phyloP scores from a whole-genome alignment of 371 early-diverging fungal species.

The Mucor mucedo region DNA sequence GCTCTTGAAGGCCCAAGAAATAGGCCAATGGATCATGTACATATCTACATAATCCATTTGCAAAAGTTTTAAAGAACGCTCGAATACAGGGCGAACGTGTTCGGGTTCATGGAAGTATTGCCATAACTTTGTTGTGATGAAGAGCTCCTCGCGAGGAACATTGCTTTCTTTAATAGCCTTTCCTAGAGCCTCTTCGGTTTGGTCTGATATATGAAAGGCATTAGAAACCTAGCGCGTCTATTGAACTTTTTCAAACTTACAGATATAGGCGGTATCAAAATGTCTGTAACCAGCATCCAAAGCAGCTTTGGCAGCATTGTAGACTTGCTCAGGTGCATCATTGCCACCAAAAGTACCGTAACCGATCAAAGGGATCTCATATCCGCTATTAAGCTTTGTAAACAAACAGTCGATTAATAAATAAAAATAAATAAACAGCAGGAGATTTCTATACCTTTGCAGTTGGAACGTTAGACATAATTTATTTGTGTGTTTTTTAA shows the following conservation, averaged over 20 bases:
- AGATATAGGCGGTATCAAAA: constrained; percentile 52
- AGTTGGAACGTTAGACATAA: constrained; percentile 25
- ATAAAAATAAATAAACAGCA: neutral
- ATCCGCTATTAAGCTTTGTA: constrained; percentile 37
- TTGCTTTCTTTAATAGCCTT: constrained; percentile 62
- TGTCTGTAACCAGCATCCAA: constrained; percentile 45
- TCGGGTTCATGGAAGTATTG: constrained; percentile 68
- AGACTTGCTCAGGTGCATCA: constrained; percentile 42
- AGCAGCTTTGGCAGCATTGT: constrained; percentile 45
- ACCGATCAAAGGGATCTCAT: constrained; percentile 45
- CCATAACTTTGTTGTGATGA: constrained; percentile 92
- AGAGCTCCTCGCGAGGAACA: constrained; percentile 73
- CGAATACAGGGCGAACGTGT: constrained; percentile 53
- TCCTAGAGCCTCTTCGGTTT: constrained; percentile 79
- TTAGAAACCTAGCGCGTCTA: too few species aligned
- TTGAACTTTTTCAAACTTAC: constrained; percentile 25
- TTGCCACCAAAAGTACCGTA: constrained; percentile 53
- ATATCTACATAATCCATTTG: constrained; percentile 87
- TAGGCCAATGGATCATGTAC: constrained; percentile 75
- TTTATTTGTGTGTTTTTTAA: neutral
- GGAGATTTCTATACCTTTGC: constrained; percentile 7
- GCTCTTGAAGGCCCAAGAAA: constrained; percentile 42
- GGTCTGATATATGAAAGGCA: constrained; percentile 7
- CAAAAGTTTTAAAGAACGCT: constrained; percentile 71
- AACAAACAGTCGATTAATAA: neutral